Evolutionary conservation across 805 yeast genomes (phyloP).

Genomic region (Helenozyma rhizophorensis): DNA sequence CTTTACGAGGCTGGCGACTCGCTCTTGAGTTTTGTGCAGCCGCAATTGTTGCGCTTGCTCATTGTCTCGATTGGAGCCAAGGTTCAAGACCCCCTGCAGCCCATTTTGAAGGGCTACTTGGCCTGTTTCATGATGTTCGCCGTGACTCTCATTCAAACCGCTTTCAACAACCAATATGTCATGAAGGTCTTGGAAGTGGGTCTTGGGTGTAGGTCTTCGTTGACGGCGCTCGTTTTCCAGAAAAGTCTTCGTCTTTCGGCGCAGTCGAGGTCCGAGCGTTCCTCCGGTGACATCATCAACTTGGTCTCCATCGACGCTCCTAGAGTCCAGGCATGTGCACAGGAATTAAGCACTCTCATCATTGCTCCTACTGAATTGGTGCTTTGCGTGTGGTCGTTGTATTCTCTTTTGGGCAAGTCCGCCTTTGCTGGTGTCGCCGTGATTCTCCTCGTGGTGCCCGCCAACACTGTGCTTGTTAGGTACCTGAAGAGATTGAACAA

Average conservation of each 20-base stretch:
- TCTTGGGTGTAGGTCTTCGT: slow-evolving; percentile 27
- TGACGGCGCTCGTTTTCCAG: slow-evolving; percentile 20
- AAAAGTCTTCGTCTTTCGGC: slow-evolving; percentile 18
- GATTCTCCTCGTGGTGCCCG: slow-evolving; percentile 16
- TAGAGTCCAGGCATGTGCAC: slow-evolving; percentile 18
- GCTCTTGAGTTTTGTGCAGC: slow-evolving; percentile 60
- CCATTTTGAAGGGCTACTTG: slow-evolving; percentile 14
- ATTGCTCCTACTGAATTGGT: slow-evolving; percentile 15
- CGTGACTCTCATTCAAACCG: slow-evolving; percentile 56
- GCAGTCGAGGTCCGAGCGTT: slow-evolving; percentile 12
- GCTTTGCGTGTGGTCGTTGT: slow-evolving; percentile 18
- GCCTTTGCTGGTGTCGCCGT: slow-evolving; percentile 18
- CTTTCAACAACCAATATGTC: slow-evolving; percentile 65
- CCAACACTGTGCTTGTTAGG: slow-evolving; percentile 17
- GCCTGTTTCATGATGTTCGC: slow-evolving; percentile 44
- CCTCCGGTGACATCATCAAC: slow-evolving; percentile 23
- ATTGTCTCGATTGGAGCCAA: slow-evolving; percentile 56
- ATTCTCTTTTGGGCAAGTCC: slow-evolving; percentile 20
- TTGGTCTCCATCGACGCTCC: slow-evolving; percentile 22
- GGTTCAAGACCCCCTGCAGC: slow-evolving; percentile 7
- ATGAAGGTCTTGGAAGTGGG: slow-evolving; percentile 54
- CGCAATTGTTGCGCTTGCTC: slow-evolving; percentile 68
- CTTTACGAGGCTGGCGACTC: slow-evolving; percentile 20
- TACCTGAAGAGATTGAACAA: slow-evolving; percentile 9
- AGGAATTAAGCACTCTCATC: slow-evolving; percentile 14